Base-by-base conservation (phyloP, 495 filamentous ascomycete genomes). In the Schizothecium vesticola region DNA sequence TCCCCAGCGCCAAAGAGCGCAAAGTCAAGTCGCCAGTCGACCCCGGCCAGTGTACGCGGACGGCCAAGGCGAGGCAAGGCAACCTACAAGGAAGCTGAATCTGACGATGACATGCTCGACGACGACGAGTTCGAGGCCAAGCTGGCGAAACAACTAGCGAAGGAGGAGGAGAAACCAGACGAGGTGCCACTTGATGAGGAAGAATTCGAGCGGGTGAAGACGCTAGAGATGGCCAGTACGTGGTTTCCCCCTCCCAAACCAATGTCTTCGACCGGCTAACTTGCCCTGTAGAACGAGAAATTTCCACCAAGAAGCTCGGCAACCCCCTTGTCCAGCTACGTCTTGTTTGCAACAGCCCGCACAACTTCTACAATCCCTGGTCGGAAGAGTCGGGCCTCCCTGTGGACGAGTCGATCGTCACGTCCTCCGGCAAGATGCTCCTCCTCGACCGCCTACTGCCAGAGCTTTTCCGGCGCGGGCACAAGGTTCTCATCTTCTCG, bases 361-460 rank as follows among this genome's bases (percentile, higher is more conserved):
- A 97, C 78, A 94, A 97, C 72, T 98, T 99, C 80, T 97, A 94
- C 80, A 95, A 92, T 81, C 95, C 95, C 0, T 99, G 92, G 88
- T 73, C 79, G 8, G 79, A 81, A 23, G 80, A 83, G 26, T 73
- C 73, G 9, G 83, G 86, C 64, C 77, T 81, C 13, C 72, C 83
- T 0, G 80, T 90, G 1, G 93, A 98, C 74, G 90, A 94, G 73
- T 87, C 83, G 31, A 85, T 98, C 13, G 86, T 97, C 63, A 93
- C 90, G 0, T 86, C 89, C 2, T 96, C 93, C 0, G 95, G 94
- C 12, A 99, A 98, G 78, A 97, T 98, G 93, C 86, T 96, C 10
- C 85, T 99, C 3, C 87, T 99, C 1, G 95, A 98, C 76, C 87
- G 92, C 1, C 83, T 99, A 0, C 85, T 98, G 0, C 89, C 93